These are phyloP conservation scores for Herpetospermum pedunculosum DNA, from an alignment of 306 rosid species.

Conservation along the genomic window DNA sequence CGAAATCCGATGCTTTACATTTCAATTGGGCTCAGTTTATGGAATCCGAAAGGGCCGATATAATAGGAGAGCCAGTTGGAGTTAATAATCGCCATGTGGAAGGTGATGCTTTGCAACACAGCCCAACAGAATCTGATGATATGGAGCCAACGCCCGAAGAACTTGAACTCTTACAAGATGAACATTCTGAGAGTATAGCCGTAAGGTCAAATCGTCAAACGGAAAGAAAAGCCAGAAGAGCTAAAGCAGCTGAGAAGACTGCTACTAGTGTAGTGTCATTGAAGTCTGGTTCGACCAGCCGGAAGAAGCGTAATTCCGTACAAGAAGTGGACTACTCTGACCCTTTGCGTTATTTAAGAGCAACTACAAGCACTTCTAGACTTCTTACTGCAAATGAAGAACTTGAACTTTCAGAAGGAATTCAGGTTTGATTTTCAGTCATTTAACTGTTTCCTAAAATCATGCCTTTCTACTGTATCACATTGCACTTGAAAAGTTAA, in stretches of 20 bases:
- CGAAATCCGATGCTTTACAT: conserved; percentile 29
- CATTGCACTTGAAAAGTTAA: neutral
- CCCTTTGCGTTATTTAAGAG: conserved; percentile 73
- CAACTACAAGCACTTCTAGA: conserved; percentile 46
- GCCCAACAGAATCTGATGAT: conserved; percentile 32
- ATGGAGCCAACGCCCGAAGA: conserved; percentile 46
- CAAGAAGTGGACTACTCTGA: conserved; percentile 79
- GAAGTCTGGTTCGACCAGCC: conserved; percentile 47
- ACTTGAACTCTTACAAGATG: conserved; percentile 41
- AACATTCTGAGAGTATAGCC: conserved; percentile 36
- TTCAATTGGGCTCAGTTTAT: conserved; percentile 44
- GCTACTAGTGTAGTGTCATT: conserved; percentile 47
- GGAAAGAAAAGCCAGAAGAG: conserved; percentile 79
- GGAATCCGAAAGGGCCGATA: conserved; percentile 33
- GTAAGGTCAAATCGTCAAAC: conserved; percentile 74
- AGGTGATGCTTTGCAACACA: conserved; percentile 15
- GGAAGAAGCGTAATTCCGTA: conserved; percentile 51
- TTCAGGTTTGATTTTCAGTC: conserved; percentile 45
- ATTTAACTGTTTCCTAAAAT: neutral
- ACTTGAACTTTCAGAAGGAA: conserved; percentile 72
- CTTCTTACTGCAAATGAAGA: conserved; percentile 80
- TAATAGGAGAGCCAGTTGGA: conserved; percentile 23
- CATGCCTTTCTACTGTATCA: neutral
- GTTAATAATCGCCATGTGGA: conserved; percentile 29
- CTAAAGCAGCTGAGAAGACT: conserved; percentile 71